phyloP scores from a whole-genome alignment of 768 basidiomycete species.

The Jaapia argillacea region DNA sequence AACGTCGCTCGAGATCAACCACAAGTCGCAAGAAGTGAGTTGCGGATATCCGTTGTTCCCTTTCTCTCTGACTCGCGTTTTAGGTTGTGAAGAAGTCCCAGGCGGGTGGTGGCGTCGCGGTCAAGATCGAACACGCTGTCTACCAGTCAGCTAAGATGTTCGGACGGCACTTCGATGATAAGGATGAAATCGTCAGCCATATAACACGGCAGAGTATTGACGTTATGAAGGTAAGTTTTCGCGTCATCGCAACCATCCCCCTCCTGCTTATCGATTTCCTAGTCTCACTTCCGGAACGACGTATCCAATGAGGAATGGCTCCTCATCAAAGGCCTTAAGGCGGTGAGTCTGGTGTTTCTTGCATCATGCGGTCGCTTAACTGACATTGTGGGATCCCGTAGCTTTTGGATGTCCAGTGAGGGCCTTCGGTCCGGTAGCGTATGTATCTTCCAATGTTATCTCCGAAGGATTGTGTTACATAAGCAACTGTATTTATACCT shows the following conservation, averaged over 20 bases:
- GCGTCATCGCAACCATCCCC: too few relatives aligned
- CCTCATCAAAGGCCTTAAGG: slow-evolving; percentile 81
- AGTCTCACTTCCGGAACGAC: slow-evolving; percentile 84
- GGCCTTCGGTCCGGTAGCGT: too few relatives aligned
- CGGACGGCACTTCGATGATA: slow-evolving; percentile 92
- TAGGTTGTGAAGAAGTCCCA: slow-evolving; percentile 89
- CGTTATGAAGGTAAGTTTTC: slow-evolving; percentile 69
- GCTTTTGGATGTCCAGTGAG: background rate
- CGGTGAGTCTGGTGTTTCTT: slow-evolving; percentile 13
- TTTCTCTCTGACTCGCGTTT: slow-evolving; percentile 1
- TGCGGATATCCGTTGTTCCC: background rate
- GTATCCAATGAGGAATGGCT: slow-evolving; percentile 89
- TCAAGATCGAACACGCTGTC: slow-evolving; percentile 97
- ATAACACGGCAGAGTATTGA: slow-evolving; percentile 93
- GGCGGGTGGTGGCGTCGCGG: slow-evolving; percentile 92
- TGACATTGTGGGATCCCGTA: background rate
- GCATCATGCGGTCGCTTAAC: too few relatives aligned
- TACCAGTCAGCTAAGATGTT: slow-evolving; percentile 95
- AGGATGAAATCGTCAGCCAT: slow-evolving; percentile 87
- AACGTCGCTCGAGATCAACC: slow-evolving; percentile 95
- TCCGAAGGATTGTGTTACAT: slow-evolving; percentile 11
- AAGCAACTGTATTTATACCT: slow-evolving; percentile 14
- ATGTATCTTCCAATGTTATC: slow-evolving; percentile 1
- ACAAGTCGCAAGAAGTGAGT: slow-evolving; percentile 74
- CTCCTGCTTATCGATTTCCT: slow-evolving; percentile 8